Evolutionary conservation across 1,284 basidiomycete genomes (phyloP), one percentile per base, ranked within the genome.

Genomic region (Naganishia cerealis): DNA sequence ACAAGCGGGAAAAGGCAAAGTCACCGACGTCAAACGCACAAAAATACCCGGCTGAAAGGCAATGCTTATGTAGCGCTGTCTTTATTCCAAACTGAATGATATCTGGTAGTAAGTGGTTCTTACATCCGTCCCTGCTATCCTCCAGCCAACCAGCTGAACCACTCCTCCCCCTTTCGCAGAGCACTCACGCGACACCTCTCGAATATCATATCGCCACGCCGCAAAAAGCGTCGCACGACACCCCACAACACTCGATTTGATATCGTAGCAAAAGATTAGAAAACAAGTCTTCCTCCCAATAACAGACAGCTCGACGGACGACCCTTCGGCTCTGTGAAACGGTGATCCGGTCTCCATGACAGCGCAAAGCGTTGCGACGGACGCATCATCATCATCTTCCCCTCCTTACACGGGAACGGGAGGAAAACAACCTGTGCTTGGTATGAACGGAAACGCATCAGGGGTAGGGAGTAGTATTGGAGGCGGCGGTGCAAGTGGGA

Each of bases 401-500:
- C 38, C 38, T 24, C 21, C 12, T 38, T 39, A 50, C 36, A 57
- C 55, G 55, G 55, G 55, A 57, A 57, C 29, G 42, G 40, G 18
- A 33, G 42, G 24, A 48, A 59, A 40, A 21, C 21, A 48, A 36
- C 18, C 43, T 42, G 38, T n/a, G 42, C 46, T 38, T 38, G 50
- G 38, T n/a, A 63, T 63, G 61, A 63, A 63, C 61, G 61, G 61
- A 21, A 63, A 54, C 61, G 61, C 24, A 39, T 33, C 38, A 57
- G 55, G 55, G n/a, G 33, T 38, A 33, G 54, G 33, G 29, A 56
- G 54, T 38, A 38, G 54, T 38, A 18, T 36, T 24, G 38, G 55
- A 15, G 38, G 55, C 6, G 55, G 55, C 8, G n/a, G 55, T 15
- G 33, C 10, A 40, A n/a, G 38, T 33, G 42, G 46, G 8, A 50